Base-by-base conservation (phyloP, 768 basidiomycete genomes). In the button mushroom (Agaricus bisporus) region DNA sequence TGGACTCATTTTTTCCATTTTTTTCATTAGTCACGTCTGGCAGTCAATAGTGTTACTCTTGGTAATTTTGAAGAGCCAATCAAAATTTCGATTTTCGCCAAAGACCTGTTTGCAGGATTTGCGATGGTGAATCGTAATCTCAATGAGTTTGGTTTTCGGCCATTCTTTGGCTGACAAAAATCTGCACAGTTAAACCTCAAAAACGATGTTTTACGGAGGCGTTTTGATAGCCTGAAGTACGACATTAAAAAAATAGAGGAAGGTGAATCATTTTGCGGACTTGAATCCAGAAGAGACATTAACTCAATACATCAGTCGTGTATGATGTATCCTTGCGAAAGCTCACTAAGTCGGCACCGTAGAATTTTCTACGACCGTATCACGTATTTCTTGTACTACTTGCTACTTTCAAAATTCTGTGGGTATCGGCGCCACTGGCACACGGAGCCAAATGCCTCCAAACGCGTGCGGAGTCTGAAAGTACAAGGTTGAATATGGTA, bases 211-310 rank as follows among this genome's bases (percentile, higher is more conserved):
- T 70, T 92, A 15, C 82, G 89, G 4, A 78, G 87, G 55, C 72
- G 88, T 49, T 92, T 87, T 62, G 89, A 91, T 62, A 81, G 86
- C 58, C 71, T 91, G 32, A 91, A 92, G 62, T 92, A 91, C 58
- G 90, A 91, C 63, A 79, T 92, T 57, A 91, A 91, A 66, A 91
- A 90, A 61, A 86, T 92, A 15, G 89, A 91, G 70, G 90, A 91
- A 83, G 89, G 90, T 80, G 52, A 45, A 73, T 59, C 8, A 28
- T 36, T 48, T 46, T 26, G 25, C 35, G 32, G 22, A 22, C 14
- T 35, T 29, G 14, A 43, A 49, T 37, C 51, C 43, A 28, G 22
- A 29, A n/a, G 18, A 41, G 50, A 47, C 25, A 59, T 38, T 35
- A 52, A 48, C 32, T 37, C 28, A 22, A 41, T 17, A 25, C 18